These are phyloP conservation scores for Erodium chrysanthum DNA, from an alignment of 441 rosid genomes.

Conservation along the genomic window DNA sequence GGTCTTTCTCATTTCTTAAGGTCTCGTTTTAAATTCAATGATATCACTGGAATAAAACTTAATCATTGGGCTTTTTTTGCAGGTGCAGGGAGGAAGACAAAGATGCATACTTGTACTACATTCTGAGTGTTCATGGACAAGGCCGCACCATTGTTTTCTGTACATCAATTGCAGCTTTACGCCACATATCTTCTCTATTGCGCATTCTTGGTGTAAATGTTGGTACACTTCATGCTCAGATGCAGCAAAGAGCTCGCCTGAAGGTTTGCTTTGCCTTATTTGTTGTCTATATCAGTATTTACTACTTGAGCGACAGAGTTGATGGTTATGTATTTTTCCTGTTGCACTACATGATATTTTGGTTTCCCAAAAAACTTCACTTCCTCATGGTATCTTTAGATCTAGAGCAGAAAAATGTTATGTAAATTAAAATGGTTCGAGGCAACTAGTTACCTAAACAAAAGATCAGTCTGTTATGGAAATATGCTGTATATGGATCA, in stretches of 20 bases:
- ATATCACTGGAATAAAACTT: constrained; percentile 13
- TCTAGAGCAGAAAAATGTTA: not conserved
- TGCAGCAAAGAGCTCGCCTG: constrained; percentile 94
- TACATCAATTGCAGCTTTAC: constrained; percentile 90
- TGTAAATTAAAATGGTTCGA: too few relatives aligned
- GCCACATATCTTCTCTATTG: constrained; percentile 66
- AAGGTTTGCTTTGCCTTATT: constrained; percentile 43
- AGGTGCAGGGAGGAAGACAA: constrained; percentile 90
- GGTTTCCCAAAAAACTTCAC: not conserved
- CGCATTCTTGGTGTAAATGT: constrained; percentile 66
- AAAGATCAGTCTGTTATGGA: not conserved
- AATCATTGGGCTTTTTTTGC: constrained; percentile 22
- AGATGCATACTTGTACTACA: constrained; percentile 73
- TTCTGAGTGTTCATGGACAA: constrained; percentile 85
- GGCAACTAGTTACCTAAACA: too few relatives aligned
- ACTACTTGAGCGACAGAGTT: not conserved
- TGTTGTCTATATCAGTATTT: not conserved
- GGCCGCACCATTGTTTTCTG: constrained; percentile 92
- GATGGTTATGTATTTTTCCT: not conserved
- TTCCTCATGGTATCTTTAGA: not conserved
- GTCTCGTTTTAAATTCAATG: not conserved
- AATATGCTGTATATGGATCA: not conserved
- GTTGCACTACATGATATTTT: not conserved
- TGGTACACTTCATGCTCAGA: constrained; percentile 76
- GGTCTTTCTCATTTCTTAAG: not conserved